phyloP scores from a whole-genome alignment of 2,329 filamentous ascomycete species.

The Mycosphaerella sp. region DNA sequence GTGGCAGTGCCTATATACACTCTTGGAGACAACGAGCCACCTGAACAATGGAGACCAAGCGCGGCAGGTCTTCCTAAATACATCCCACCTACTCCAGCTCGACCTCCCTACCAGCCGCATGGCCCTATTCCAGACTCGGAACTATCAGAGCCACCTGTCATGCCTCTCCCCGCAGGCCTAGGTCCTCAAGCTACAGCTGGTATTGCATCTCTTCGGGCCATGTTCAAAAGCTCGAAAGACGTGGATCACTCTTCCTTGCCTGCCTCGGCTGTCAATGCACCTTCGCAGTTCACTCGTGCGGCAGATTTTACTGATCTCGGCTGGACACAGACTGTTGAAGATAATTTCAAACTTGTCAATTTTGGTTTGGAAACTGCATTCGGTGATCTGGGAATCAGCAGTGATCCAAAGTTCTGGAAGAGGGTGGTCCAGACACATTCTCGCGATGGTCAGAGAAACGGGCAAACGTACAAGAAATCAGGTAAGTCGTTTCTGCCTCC shows the following conservation, averaged over 20 bases:
- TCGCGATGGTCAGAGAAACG: not conserved
- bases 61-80: no score
- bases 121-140: not conserved
- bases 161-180: not conserved
- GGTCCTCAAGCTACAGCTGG: not conserved
- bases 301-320: not conserved
- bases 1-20: not conserved
- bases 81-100: not conserved
- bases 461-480: not conserved
- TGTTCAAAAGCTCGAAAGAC: not conserved
- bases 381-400: not conserved
- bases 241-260: no score
- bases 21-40: no score
- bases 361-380: not conserved
- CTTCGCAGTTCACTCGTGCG: not conserved
- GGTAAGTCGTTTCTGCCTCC: not conserved
- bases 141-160: not conserved
- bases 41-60: no score
- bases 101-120: not conserved
- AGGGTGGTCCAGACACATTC: not conserved
- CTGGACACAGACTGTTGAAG: not conserved
- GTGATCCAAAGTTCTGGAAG: not conserved
- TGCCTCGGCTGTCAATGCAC: not conserved
- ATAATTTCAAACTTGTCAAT: not conserved
- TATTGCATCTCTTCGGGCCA: not conserved